Evolutionary conservation across 208 protist species (phyloP).

Genomic region (Leishmania guyanensis): DNA sequence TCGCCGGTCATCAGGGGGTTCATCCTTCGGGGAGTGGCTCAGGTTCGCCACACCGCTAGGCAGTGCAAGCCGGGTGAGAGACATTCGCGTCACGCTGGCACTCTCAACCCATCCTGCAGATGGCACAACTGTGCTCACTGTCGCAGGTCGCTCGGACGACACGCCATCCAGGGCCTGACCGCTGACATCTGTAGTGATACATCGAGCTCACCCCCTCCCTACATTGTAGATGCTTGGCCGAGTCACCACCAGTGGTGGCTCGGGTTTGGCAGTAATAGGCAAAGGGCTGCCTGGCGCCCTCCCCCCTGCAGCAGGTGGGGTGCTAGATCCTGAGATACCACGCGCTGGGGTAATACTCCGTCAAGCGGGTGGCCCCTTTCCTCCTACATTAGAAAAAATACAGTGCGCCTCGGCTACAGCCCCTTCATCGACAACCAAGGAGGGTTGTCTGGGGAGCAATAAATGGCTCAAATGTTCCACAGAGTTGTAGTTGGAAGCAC

Average conservation of each 20-base stretch:
- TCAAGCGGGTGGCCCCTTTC: neutral
- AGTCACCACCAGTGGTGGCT: neutral
- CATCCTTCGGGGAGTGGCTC: neutral
- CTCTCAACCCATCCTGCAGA: neutral
- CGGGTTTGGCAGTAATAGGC: neutral
- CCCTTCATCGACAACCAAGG: constrained; percentile 53
- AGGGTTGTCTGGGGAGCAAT: constrained; percentile 35
- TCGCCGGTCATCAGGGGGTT: neutral
- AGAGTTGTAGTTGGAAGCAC: constrained; percentile 36
- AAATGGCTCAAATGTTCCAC: constrained; percentile 34
- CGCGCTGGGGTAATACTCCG: neutral
- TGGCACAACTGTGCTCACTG: neutral
- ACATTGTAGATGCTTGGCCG: neutral
- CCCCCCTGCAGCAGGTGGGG: neutral
- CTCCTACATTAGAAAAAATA: neutral
- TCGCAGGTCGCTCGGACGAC: neutral
- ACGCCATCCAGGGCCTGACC: neutral
- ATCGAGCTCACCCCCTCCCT: neutral
- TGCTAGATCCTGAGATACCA: neutral
- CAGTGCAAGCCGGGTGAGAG: neutral
- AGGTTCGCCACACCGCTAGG: neutral
- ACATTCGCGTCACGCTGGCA: neutral
- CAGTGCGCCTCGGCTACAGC: neutral
- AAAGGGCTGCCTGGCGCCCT: neutral
- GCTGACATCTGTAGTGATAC: neutral